These are phyloP conservation scores for Hypoxylon sp. DNA, from an alignment of 2,329 filamentous ascomycete species.

Conservation along the genomic window DNA sequence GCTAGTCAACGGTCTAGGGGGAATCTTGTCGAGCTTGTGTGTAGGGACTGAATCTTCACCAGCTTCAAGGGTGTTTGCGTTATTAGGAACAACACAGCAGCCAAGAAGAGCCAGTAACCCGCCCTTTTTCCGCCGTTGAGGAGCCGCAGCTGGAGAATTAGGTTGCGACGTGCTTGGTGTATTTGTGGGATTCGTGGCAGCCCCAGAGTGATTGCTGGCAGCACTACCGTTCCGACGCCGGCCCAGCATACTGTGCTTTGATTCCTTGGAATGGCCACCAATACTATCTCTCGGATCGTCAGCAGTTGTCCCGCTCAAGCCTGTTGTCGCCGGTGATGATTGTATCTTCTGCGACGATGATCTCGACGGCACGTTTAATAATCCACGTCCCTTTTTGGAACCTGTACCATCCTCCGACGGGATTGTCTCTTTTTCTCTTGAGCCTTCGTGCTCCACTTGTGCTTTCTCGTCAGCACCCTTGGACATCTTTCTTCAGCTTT, in stretches of 20 bases:
- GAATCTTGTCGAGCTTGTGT: conserved; percentile 67
- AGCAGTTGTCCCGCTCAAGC: conserved; percentile 66
- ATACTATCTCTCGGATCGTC: conserved; percentile 69
- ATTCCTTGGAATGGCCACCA: conserved; percentile 70
- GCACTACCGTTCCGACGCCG: conserved; percentile 72
- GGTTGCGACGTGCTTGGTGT: conserved; percentile 60
- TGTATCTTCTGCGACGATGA: conserved; percentile 70
- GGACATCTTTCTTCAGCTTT: conserved; percentile 40
- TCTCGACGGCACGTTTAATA: conserved; percentile 68
- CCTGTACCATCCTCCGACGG: conserved; percentile 37
- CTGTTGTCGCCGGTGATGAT: conserved; percentile 66
- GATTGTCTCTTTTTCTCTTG: conserved; percentile 41
- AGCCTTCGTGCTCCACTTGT: conserved; percentile 40
- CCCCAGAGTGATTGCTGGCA: conserved; percentile 69
- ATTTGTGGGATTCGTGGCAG: conserved; percentile 61
- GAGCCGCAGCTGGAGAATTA: conserved; percentile 58
- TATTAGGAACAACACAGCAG: conserved; percentile 72
- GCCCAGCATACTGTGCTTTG: conserved; percentile 69
- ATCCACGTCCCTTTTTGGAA: conserved; percentile 52
- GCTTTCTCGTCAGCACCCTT: conserved; percentile 40
- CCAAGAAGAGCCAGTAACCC: conserved; percentile 69
- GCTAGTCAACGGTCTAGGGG: conserved; percentile 62
- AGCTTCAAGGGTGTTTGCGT: conserved; percentile 61
- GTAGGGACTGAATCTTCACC: conserved; percentile 61
- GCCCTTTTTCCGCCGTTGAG: conserved; percentile 61